phyloP scores from a whole-genome alignment of 2,329 filamentous ascomycete species.

The Penicillium sp. region DNA sequence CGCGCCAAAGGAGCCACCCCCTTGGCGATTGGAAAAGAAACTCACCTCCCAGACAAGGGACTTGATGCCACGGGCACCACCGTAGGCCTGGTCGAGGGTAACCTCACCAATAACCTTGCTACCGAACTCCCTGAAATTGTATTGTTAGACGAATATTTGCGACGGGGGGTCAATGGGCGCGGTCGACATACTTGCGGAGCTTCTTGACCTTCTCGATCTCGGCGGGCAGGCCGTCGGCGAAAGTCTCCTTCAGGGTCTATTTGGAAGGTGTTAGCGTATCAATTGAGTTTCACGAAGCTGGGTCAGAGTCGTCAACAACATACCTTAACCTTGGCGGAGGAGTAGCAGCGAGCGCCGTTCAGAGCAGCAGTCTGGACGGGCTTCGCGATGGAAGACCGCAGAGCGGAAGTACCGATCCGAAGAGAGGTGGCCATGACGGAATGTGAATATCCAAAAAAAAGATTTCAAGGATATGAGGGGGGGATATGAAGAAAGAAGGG shows the following conservation, averaged over 20 bases:
- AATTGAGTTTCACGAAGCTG: slow-evolving; percentile 17
- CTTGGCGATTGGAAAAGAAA: slow-evolving; percentile 4
- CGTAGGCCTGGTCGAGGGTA: slow-evolving; percentile 98
- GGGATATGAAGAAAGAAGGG: slow-evolving; percentile 38
- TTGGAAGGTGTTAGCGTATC: slow-evolving; percentile 34
- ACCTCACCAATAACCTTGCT: slow-evolving; percentile 96
- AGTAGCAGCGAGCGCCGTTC: slow-evolving; percentile 88
- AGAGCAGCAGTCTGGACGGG: slow-evolving; percentile 75
- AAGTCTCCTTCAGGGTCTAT: slow-evolving; percentile 96
- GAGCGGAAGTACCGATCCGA: slow-evolving; percentile 78
- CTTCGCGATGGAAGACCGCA: slow-evolving; percentile 76
- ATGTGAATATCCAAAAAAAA: slow-evolving; percentile 33
- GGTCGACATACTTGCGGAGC: slow-evolving; percentile 79
- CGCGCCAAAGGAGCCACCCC: slow-evolving; percentile 1
- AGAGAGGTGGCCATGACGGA: slow-evolving; percentile 80
- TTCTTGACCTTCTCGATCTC: slow-evolving; percentile 99
- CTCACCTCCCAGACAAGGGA: slow-evolving; percentile 90
- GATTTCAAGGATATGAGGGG: slow-evolving; percentile 28
- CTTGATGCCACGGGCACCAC: slow-evolving; percentile 99
- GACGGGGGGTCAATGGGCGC: background rate
- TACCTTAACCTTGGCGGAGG: slow-evolving; percentile 84
- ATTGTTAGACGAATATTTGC: background rate
- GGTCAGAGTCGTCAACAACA: slow-evolving; percentile 17
- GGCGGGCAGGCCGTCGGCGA: slow-evolving; percentile 91
- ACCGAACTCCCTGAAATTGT: slow-evolving; percentile 76